These are phyloP conservation scores for Saccharomyces hybrid DNA, from an alignment of 1,139 yeast genomes.

Conservation along the genomic window DNA sequence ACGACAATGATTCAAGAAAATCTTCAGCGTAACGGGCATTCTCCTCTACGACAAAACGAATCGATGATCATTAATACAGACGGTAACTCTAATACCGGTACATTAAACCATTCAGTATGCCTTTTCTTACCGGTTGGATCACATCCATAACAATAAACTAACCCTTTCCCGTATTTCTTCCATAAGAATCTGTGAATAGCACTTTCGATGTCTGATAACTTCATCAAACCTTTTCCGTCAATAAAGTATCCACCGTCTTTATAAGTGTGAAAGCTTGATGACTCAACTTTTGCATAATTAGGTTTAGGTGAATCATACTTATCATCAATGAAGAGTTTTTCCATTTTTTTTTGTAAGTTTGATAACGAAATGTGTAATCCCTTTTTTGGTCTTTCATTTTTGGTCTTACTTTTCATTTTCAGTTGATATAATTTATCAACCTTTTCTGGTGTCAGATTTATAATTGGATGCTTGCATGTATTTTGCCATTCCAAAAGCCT, in stretches of 20 bases:
- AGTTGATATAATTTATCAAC: slow-evolving; percentile 9
- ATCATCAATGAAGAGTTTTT: neutral
- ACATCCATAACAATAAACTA: slow-evolving; percentile 28
- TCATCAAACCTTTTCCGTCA: slow-evolving; percentile 13
- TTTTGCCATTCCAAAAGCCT: slow-evolving; percentile 26
- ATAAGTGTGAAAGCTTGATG: slow-evolving; percentile 11
- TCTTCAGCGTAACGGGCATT: neutral
- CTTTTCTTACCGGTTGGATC: slow-evolving; percentile 15
- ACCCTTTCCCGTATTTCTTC: slow-evolving; percentile 27
- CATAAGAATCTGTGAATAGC: slow-evolving; percentile 24
- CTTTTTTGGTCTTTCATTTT: neutral
- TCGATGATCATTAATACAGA: slow-evolving; percentile 19
- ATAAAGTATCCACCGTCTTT: slow-evolving; percentile 22
- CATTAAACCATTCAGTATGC: slow-evolving; percentile 29
- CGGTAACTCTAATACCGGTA: slow-evolving; percentile 23
- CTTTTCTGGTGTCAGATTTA: slow-evolving; percentile 24
- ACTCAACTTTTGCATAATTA: neutral
- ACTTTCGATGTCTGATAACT: slow-evolving; percentile 20
- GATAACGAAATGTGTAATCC: slow-evolving; percentile 7
- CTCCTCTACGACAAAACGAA: slow-evolving; percentile 13
- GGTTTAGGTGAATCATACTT: slow-evolving; percentile 1
- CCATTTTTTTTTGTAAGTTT: slow-evolving; percentile 9
- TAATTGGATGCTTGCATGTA: slow-evolving; percentile 23
- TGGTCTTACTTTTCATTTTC: neutral
- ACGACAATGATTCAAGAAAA: neutral